Evolutionary conservation across 2,329 filamentous ascomycete species (phyloP).

Genomic region (Periconia sp.): DNA sequence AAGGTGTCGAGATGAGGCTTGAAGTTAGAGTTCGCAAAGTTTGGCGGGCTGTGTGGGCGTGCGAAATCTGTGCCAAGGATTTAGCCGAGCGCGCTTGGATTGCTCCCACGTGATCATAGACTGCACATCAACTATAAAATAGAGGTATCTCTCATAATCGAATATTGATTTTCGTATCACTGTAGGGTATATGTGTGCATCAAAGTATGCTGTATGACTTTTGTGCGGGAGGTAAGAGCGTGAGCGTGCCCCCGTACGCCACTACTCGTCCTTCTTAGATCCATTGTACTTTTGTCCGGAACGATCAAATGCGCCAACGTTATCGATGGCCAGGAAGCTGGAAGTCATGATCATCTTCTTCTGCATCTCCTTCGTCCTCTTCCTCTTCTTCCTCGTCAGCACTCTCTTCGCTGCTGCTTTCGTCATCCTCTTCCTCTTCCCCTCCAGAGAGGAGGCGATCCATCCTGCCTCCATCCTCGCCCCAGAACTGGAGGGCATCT

Average conservation of each 20-base stretch:
- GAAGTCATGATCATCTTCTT: constrained; percentile 26
- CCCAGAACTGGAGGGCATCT: constrained; percentile 41
- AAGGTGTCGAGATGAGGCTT: constrained; percentile 13
- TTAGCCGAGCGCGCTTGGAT: constrained; percentile 12
- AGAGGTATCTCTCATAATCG: too few relatives aligned
- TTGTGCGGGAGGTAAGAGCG: too few relatives aligned
- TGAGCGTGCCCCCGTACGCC: too few relatives aligned
- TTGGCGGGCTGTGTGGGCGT: constrained; percentile 13
- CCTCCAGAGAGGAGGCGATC: constrained; percentile 28
- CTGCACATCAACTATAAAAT: too few relatives aligned
- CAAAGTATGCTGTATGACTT: constrained; percentile 3
- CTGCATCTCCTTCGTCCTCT: constrained; percentile 27
- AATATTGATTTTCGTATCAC: too few relatives aligned
- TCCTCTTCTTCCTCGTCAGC: constrained; percentile 34
- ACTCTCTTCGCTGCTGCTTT: constrained; percentile 42
- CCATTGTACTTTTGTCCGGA: too few relatives aligned
- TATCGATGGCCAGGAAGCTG: constrained; percentile 46
- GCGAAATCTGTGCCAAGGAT: constrained; percentile 7
- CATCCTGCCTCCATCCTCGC: constrained; percentile 34
- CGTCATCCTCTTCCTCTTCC: constrained; percentile 36
- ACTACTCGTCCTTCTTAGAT: too few relatives aligned
- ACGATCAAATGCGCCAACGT: constrained; percentile 10
- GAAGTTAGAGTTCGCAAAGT: constrained; percentile 14
- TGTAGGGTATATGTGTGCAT: constrained; percentile 6
- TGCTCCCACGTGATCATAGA: not conserved